phyloP scores from a whole-genome alignment of 2,329 filamentous ascomycete genomes.

The Colletotrichum siamense region DNA sequence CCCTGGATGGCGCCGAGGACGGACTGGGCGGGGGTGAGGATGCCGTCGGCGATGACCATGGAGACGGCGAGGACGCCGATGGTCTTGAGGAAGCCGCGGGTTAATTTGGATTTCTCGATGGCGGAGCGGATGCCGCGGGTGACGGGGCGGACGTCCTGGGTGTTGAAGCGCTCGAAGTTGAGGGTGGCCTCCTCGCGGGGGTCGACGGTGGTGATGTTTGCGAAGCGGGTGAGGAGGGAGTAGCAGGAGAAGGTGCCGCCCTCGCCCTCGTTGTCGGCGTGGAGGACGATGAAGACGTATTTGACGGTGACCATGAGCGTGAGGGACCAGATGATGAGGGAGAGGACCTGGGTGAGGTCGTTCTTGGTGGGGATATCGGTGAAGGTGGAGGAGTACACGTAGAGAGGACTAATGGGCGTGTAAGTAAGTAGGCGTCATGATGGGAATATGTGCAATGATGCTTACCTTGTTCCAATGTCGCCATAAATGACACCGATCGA shows the following conservation, averaged over 20 bases:
- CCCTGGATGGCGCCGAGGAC: constrained; percentile 74
- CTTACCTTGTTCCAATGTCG: constrained; percentile 61
- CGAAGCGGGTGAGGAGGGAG: constrained; percentile 64
- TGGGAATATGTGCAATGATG: constrained; percentile 16
- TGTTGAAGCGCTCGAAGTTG: constrained; percentile 63
- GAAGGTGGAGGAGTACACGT: constrained; percentile 75
- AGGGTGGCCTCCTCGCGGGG: constrained; percentile 61
- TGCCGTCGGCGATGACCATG: constrained; percentile 71
- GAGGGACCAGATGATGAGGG: constrained; percentile 72
- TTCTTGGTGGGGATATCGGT: constrained; percentile 56
- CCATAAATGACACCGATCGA: constrained; percentile 72
- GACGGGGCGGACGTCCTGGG: constrained; percentile 58
- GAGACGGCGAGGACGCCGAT: constrained; percentile 71
- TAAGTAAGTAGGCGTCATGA: not conserved
- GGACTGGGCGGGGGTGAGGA: constrained; percentile 73
- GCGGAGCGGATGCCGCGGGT: constrained; percentile 59
- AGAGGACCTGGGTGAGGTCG: constrained; percentile 69
- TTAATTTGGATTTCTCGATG: constrained; percentile 61
- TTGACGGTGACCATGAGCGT: constrained; percentile 74
- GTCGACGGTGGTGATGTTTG: constrained; percentile 65
- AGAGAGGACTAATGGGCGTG: constrained; percentile 59
- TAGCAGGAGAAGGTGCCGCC: constrained; percentile 74
- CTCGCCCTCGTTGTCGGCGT: constrained; percentile 73
- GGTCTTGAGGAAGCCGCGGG: constrained; percentile 60
- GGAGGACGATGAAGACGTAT: constrained; percentile 70